These are phyloP conservation scores for Dryadomyces sulphureus DNA, from an alignment of 2,329 filamentous ascomycete species.

Conservation along the genomic window DNA sequence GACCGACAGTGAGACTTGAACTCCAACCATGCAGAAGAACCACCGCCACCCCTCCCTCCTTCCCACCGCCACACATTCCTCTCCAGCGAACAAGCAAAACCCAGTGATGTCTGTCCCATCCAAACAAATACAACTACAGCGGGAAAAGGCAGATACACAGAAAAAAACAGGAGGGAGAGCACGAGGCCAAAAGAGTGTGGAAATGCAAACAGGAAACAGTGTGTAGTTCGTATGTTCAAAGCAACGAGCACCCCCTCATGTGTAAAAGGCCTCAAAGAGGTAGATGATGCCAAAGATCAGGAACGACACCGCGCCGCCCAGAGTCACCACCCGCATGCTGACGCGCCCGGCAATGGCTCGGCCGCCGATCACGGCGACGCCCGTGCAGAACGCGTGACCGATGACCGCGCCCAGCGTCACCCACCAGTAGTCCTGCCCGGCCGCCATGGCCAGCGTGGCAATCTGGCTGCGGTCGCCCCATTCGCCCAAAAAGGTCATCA, in stretches of 20 bases:
- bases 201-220: neutral
- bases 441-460: conserved; percentile 96
- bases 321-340: conserved; percentile 87
- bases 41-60: conserved; percentile 1
- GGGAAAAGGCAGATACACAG: neutral
- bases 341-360: conserved; percentile 85
- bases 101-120: neutral
- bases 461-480: conserved; percentile 98
- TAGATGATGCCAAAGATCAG: conserved; percentile 87
- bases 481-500: conserved; percentile 97
- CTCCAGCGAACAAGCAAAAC: too few species aligned
- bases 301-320: conserved; percentile 84
- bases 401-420: conserved; percentile 78
- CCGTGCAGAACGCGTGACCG: conserved; percentile 82
- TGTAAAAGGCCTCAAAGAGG: conserved; percentile 60
- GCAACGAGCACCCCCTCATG: neutral
- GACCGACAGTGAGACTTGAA: conserved; percentile 7
- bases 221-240: neutral
- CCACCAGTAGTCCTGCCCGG: conserved; percentile 98
- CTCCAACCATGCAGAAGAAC: conserved; percentile 11
- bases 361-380: conserved; percentile 80
- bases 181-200: too few species aligned
- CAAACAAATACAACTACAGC: neutral
- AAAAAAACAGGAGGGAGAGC: neutral
- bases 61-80: conserved; percentile 1